Conservation (phyloP, 1,139 yeast genomes). For the Hyphopichia khmerensis region DNA sequence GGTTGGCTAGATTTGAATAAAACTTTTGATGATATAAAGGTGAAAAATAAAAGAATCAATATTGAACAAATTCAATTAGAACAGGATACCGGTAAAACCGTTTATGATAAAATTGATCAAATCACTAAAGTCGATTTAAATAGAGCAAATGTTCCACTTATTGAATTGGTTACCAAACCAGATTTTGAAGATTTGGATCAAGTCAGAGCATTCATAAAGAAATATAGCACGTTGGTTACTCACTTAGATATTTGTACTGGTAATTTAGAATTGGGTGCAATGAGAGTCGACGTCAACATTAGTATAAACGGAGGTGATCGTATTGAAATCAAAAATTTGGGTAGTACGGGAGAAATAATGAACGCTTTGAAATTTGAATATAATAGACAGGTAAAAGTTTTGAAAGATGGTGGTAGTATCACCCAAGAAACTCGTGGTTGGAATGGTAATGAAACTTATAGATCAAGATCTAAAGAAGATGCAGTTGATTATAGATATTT, state of each 20-base stretch:
- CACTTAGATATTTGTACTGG: constrained; percentile 79
- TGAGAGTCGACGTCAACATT: constrained; percentile 91
- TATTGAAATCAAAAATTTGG: constrained; percentile 86
- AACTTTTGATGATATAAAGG: constrained; percentile 54
- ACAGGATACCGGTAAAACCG: constrained; percentile 90
- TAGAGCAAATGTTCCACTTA: constrained; percentile 80
- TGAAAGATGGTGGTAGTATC: constrained; percentile 35
- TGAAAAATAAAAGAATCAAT: constrained; percentile 38
- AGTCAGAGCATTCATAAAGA: constrained; percentile 76
- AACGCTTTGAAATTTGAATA: constrained; percentile 79
- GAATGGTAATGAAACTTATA: constrained; percentile 71
- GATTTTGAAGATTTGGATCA: constrained; percentile 70
- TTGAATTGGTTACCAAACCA: constrained; percentile 90
- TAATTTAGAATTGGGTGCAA: constrained; percentile 90
- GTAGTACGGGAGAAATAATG: constrained; percentile 78
- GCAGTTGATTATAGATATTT: constrained; percentile 87
- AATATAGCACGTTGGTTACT: constrained; percentile 70
- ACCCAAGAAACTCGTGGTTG: constrained; percentile 85
- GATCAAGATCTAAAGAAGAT: constrained; percentile 73
- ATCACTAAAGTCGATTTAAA: constrained; percentile 68
- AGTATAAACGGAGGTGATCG: constrained; percentile 71
- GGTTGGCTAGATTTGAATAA: constrained; percentile 55
- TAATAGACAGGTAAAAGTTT: constrained; percentile 55
- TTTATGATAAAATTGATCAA: constrained; percentile 48
- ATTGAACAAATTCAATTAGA: constrained; percentile 84